These are phyloP conservation scores for Stereum hirsutum DNA, from an alignment of 1,284 basidiomycete genomes.

Conservation along the genomic window DNA sequence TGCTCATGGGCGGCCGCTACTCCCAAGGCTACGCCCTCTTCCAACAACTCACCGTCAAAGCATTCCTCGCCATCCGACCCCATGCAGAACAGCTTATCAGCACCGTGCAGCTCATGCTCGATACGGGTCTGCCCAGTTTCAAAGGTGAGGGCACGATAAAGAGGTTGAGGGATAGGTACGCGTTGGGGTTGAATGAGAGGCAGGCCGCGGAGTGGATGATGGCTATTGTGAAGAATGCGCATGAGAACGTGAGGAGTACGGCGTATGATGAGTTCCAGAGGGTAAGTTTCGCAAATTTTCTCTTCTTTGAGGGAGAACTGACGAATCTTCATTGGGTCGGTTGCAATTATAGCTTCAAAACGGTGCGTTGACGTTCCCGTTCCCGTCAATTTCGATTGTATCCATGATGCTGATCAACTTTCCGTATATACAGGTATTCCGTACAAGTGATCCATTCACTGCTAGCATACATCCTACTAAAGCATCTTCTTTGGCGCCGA, in stretches of 20 bases:
- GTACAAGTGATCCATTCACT: constrained; percentile 42
- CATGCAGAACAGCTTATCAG: constrained; percentile 86
- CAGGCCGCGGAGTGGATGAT: constrained; percentile 93
- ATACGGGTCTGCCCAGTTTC: constrained; percentile 91
- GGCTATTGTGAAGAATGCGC: constrained; percentile 83
- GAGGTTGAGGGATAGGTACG: constrained; percentile 83
- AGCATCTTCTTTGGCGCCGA: background rate
- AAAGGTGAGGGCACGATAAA: constrained; percentile 92
- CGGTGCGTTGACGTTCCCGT: constrained; percentile 20
- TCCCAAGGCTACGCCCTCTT: constrained; percentile 93
- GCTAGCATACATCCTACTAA: background rate
- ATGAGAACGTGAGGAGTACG: constrained; percentile 88
- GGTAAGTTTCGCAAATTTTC: constrained; percentile 30
- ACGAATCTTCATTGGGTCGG: background rate
- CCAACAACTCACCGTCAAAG: constrained; percentile 90
- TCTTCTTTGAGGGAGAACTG: background rate
- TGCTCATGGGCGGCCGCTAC: constrained; percentile 91
- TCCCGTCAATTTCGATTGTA: background rate
- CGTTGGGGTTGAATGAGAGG: constrained; percentile 74
- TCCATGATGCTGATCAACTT: background rate
- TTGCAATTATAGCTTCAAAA: constrained; percentile 36
- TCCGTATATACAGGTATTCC: constrained; percentile 31
- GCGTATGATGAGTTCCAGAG: constrained; percentile 91
- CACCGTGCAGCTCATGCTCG: constrained; percentile 90
- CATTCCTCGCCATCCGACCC: constrained; percentile 91